Evolutionary conservation across 495 filamentous ascomycete genomes (phyloP).

Genomic region (Aspergillus cavernicola): DNA sequence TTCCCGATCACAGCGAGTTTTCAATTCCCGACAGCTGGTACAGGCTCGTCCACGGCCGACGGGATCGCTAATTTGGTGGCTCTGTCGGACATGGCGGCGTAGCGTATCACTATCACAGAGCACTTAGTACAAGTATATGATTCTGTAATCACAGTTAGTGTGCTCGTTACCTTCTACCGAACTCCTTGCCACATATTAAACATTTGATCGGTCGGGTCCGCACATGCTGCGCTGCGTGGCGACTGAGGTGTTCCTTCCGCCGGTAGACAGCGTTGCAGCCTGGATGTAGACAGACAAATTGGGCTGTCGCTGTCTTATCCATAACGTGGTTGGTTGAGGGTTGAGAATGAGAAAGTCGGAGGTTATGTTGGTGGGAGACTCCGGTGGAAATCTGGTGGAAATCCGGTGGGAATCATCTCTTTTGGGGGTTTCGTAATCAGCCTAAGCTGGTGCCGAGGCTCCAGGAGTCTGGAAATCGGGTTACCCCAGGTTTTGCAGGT

Average conservation of each 20-base stretch:
- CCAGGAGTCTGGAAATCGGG: no score
- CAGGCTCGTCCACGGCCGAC: slow-evolving; percentile 12
- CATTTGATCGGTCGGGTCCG: slow-evolving; percentile 8
- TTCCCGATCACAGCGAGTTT: slow-evolving; percentile 17
- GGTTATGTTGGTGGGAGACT: no score
- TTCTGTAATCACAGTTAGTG: no score
- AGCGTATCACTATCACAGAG: slow-evolving; percentile 10
- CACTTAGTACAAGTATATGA: not conserved
- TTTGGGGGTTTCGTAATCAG: no score
- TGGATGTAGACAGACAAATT: not conserved
- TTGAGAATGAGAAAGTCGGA: no score
- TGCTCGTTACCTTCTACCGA: slow-evolving; percentile 17
- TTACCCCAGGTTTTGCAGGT: no score
- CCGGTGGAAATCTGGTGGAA: no score
- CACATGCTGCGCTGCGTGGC: slow-evolving; percentile 16
- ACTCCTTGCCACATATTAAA: slow-evolving; percentile 13
- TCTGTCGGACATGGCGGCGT: slow-evolving; percentile 18
- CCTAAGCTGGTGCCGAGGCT: no score
- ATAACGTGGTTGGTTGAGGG: no score
- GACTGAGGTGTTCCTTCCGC: slow-evolving; percentile 26
- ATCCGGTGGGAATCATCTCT: no score
- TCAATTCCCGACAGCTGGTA: slow-evolving; percentile 15
- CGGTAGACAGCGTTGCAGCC: slow-evolving; percentile 17
- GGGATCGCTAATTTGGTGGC: slow-evolving; percentile 10
- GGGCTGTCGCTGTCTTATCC: no score